Evolutionary conservation across 2,329 filamentous ascomycete genomes (phyloP).

Genomic region (Lachnellula arida): DNA sequence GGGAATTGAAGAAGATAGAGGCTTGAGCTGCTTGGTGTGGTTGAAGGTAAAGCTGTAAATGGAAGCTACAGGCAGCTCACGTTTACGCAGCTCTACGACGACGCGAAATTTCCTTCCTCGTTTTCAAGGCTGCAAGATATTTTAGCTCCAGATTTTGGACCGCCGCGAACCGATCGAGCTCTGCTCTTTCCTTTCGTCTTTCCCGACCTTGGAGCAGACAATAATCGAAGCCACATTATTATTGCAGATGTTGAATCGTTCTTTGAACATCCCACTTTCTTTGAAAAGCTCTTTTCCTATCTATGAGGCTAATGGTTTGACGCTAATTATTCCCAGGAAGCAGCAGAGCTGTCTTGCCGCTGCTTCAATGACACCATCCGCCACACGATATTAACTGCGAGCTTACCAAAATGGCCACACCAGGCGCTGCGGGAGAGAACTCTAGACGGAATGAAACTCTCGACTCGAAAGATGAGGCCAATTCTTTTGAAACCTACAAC

Average conservation of each 20-base stretch:
- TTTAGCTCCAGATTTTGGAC: neutral
- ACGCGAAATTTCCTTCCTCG: neutral
- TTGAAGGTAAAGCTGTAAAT: slow-evolving; percentile 19
- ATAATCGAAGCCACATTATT: slow-evolving; percentile 15
- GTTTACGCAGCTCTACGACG: slow-evolving; percentile 10
- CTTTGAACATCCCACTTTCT: slow-evolving; percentile 2
- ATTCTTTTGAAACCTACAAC: too few relatives aligned
- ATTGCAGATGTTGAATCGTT: slow-evolving; percentile 7
- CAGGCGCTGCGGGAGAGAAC: too few relatives aligned
- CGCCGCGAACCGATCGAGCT: neutral
- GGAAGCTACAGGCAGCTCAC: slow-evolving; percentile 21
- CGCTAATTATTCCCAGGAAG: slow-evolving; percentile 15
- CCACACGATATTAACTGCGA: slow-evolving; percentile 9
- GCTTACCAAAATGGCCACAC: slow-evolving; percentile 17
- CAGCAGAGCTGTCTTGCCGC: slow-evolving; percentile 4
- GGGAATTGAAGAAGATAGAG: slow-evolving; percentile 7
- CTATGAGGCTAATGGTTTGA: slow-evolving; percentile 15
- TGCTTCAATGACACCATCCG: slow-evolving; percentile 17
- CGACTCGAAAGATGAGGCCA: too few relatives aligned
- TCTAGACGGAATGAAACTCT: too few relatives aligned
- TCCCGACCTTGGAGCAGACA: slow-evolving; percentile 10
- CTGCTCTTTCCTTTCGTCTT: neutral
- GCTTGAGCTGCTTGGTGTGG: slow-evolving; percentile 20
- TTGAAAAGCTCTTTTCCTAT: slow-evolving; percentile 7
- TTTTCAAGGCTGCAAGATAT: neutral